Percentiles rank a stretch among this genome's conserved stretches.
Evolutionary conservation across 192 early-diverging fungal genomes (phyloP).

Genomic region (Dimargaris xerosporica): DNA sequence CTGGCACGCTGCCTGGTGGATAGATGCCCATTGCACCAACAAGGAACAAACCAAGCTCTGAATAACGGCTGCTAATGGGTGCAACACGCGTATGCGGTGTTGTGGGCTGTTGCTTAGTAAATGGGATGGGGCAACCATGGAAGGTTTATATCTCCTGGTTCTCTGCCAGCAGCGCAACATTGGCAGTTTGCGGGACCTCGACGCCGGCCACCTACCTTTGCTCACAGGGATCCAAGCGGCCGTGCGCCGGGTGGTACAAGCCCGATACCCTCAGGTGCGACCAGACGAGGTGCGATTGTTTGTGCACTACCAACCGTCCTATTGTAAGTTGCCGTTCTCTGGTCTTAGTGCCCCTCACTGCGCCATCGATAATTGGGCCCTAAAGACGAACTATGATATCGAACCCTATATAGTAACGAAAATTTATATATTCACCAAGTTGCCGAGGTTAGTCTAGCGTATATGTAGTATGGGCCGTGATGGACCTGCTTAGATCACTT

Average conservation of each 20-base stretch:
- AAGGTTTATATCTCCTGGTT: conserved; percentile 48
- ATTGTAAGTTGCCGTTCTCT: conserved; percentile 33
- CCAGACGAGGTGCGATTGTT: conserved; percentile 48
- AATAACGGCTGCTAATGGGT: too few relatives aligned
- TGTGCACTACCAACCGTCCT: conserved; percentile 68
- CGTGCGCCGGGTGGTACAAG: conserved; percentile 24
- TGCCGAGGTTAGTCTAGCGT: too few relatives aligned
- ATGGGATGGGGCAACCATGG: conserved; percentile 47
- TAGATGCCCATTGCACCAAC: too few relatives aligned
- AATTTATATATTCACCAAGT: too few relatives aligned
- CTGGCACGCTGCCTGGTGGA: too few relatives aligned
- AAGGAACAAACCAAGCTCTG: too few relatives aligned
- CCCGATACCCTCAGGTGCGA: conserved; percentile 28
- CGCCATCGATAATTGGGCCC: too few relatives aligned
- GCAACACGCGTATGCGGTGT: too few relatives aligned
- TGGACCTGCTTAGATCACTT: conserved; percentile 38
- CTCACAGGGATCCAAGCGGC: conserved; percentile 45
- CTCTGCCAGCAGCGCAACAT: conserved; percentile 40
- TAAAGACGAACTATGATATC: too few relatives aligned
- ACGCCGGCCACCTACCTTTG: conserved; percentile 35
- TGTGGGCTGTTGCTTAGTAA: conserved; percentile 26
- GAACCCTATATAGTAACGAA: too few relatives aligned
- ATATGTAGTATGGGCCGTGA: too few relatives aligned
- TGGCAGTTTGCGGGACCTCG: conserved; percentile 46
- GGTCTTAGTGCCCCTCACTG: too few relatives aligned